Evolutionary conservation across 1,284 basidiomycete species (phyloP), one percentile per base, ranked within the genome.

Genomic region (Fomitiporia mediterranea): DNA sequence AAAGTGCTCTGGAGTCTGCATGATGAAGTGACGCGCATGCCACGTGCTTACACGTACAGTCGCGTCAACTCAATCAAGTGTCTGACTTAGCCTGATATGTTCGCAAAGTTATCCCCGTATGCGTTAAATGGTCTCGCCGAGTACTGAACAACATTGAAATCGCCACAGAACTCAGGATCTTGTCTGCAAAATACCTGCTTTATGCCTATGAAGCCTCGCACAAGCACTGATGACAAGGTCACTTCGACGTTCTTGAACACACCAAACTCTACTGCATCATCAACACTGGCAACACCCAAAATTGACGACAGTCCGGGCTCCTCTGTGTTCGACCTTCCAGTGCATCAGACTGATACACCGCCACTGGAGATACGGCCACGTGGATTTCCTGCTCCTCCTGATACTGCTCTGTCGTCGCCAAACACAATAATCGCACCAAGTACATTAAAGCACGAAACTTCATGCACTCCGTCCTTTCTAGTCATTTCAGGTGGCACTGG

Each of bases 401-500:
- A 43, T 11, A 42, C 38, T 30, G 27, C 44, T 3, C 23, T 27
- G 30, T 23, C 49, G 30, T 23, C 25, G 21, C 9, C 30, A 21
- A 48, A 17, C 23, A 23, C 30, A 4, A 54, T 39, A 25, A 30
- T 46, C 2, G 25, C 27, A 30, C 51, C n/a, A 34, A 50, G 39
- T 17, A 30, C 21, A 54, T 39, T 32, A 48, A 28, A 9, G 23
- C 32, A 25, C 28, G 11, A 48, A 17, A 3, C 19, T 13, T 21
- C 25, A 2, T 3, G 34, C n/a, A 28, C 38, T 21, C 49, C 42
- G 15, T 79, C 81, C 2, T 84, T 78, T 66, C 68, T 89, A 3
- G 78, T 91, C 42, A 78, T 91, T 54, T 91, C 88, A 43, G 89
- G 89, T 1, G 89, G 89, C n/a, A 90, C 89, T 28, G 89, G 89